Percentiles rank a stretch among this genome's conserved stretches.
These are phyloP conservation scores for Lecanicillium sp. DNA, from an alignment of 2,329 filamentous ascomycete species.

Conservation along the genomic window DNA sequence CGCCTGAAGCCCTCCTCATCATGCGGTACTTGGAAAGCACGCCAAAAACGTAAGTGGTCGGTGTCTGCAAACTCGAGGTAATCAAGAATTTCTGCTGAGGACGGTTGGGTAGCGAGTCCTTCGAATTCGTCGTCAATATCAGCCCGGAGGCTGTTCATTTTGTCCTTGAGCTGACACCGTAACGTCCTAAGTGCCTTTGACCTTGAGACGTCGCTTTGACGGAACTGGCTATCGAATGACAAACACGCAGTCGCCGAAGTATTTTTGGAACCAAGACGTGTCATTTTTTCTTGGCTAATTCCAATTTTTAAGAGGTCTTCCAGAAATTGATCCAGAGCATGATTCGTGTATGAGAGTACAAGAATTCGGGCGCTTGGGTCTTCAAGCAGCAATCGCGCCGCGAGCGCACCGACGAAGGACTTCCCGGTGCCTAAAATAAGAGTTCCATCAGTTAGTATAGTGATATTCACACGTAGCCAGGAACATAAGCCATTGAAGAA, in stretches of 20 bases:
- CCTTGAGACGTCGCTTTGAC: not conserved
- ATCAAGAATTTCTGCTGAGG: conserved; percentile 1
- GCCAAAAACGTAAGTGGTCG: conserved; percentile 1
- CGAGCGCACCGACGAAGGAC: conserved; percentile 60
- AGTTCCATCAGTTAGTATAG: conserved; percentile 2
- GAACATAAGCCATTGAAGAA: not conserved
- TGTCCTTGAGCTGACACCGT: not conserved
- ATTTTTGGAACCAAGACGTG: conserved; percentile 55
- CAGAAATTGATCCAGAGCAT: conserved; percentile 57
- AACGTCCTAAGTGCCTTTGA: not conserved
- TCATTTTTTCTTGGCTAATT: conserved; percentile 39
- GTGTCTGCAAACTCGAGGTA: conserved; percentile 9
- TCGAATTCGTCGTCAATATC: not conserved
- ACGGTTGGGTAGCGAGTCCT: not conserved
- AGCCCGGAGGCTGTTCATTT: not conserved
- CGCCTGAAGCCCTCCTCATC: conserved; percentile 2
- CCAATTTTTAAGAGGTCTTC: conserved; percentile 55
- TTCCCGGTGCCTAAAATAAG: conserved; percentile 57
- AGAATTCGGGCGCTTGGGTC: conserved; percentile 44
- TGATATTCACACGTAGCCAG: not conserved
- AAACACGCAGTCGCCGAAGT: conserved; percentile 39
- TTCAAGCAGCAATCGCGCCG: conserved; percentile 47
- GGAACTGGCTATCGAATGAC: conserved; percentile 27
- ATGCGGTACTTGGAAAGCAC: conserved; percentile 3
- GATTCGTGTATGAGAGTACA: conserved; percentile 61